Base-by-base conservation (phyloP, 495 filamentous ascomycete genomes). In the Thermochaetoides thermophila region DNA sequence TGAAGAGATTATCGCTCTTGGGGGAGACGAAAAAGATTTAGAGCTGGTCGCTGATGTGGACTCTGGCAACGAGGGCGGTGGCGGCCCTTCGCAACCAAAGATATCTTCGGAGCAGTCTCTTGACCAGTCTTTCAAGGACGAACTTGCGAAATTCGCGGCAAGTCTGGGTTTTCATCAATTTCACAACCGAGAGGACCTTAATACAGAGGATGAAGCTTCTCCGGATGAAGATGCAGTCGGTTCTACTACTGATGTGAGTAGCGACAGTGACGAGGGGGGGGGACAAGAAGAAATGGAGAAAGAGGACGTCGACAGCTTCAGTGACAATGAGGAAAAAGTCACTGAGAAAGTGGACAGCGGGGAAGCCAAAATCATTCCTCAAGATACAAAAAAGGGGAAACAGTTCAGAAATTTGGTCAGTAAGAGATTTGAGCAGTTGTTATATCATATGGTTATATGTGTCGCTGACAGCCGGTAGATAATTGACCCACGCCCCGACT, bases 401-500 rank as follows among this genome's bases (percentile, higher is more conserved):
- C 37, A 45, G 20, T 23, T 31, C 6, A 40, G 54, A 42, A 62
- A 56, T 44, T 48, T 52, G 61, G 59, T 57, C 35, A 63, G 59
- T 63, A 53, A 38, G 45, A 22, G 16, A 22, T 8, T 32, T 17
- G 32, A 19, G n/a, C n/a, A n/a, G n/a, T n/a, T n/a, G n/a, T n/a
- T n/a, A n/a, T n/a, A n/a, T n/a, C n/a, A n/a, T n/a, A 28, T 29
- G 12, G 31, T 38, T 9, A 3, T 18, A n/a, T 28, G 21, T 7
- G n/a, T 9, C 7, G n/a, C 45, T 48, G 37, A 48, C 31, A 28
- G 35, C 17, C 5, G 10, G 37, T 38, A 87, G 82, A 60, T 74
- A 9, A 76, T 92, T 43, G 60, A 72, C 38, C 80, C 84, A 22
- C 69, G 79, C 36, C 73, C 84, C 29, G 86, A 94, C 47, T 96